Base-by-base conservation (phyloP, 2,329 filamentous ascomycete species). In the Ceratocystis destructans region DNA sequence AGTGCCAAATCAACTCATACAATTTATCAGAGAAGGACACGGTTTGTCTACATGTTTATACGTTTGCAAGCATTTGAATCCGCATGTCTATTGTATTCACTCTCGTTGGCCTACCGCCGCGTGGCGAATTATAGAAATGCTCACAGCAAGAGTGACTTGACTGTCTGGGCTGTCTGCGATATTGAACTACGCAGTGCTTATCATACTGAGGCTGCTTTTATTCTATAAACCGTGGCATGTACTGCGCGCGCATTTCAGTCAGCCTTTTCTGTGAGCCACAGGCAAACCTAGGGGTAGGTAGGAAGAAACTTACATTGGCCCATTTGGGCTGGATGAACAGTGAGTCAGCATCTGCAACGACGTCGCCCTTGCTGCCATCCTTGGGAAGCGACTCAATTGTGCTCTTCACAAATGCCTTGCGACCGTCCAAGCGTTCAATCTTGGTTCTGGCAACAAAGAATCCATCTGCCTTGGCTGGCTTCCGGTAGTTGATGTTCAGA, bases 371-470 rank as follows among this genome's bases (percentile, higher is more conserved):
- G 86, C 82, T 7, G 84, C 83, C 44, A 70, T 78, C 78, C 31
- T 80, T 67, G 6, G 83, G 83, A 68, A 97, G 76, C 66, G 89
- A 87, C 81, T 96, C 91, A 71, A 97, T 86, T 71, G 84, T 83
- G 73, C 92, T 93, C 76, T 89, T 87, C 0, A 96, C 90, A 90
- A 90, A 96, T 7, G 91, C 93, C 79, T 97, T 97, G 69, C 94
- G 82, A 1, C 94, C 93, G 73, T 97, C 91, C 1, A 93, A 88
- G 77, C 88, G 91, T 8, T 83, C 86, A 28, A 92, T 96, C 73
- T 85, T 83, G 5, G 90, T 92, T 69, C 83, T 82, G 68, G 97
- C 77, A 57, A 96, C 89, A 37, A 95, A 79, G 73, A 88, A 94
- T 68, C 83, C 83, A 22, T 84, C 83, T 5, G 91, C 90, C 71